Conservation (phyloP, 768 basidiomycete species). For the Gloeopeniophorella convolvens region DNA sequence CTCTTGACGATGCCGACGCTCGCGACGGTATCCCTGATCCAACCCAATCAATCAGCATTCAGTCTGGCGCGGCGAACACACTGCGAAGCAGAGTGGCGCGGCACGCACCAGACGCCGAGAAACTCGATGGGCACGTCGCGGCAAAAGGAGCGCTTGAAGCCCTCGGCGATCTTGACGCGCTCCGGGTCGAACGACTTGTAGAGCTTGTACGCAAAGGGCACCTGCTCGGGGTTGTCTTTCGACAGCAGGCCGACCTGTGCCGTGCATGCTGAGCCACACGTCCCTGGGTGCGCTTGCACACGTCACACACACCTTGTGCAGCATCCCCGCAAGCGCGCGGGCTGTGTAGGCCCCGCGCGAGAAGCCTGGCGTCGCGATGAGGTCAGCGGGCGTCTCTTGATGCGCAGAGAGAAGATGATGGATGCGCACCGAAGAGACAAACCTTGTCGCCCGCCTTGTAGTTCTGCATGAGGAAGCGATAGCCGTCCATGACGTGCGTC, state of each 20-base stretch:
- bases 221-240: slow-evolving; percentile 58
- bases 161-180: slow-evolving; percentile 43
- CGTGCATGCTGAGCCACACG: neutral
- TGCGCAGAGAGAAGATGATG: neutral
- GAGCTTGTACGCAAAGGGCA: slow-evolving; percentile 68
- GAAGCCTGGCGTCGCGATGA: slow-evolving; percentile 44
- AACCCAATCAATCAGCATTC: neutral
- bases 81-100: neutral
- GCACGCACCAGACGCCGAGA: slow-evolving; percentile 63
- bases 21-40: slow-evolving; percentile 63
- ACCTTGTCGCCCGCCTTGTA: slow-evolving; percentile 64
- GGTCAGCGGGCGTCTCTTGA: neutral
- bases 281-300: neutral
- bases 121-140: slow-evolving; percentile 61
- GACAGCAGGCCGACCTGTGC: slow-evolving; percentile 63
- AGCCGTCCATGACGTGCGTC: slow-evolving; percentile 67
- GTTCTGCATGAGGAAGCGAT: slow-evolving; percentile 72
- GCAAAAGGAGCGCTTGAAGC: slow-evolving; percentile 70
- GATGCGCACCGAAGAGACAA: slow-evolving; percentile 57
- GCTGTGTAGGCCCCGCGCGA: slow-evolving; percentile 63
- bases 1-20: slow-evolving; percentile 61
- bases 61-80: neutral
- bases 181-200: slow-evolving; percentile 49
- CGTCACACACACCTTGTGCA: slow-evolving; percentile 47
- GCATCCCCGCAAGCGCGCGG: slow-evolving; percentile 69